These are phyloP conservation scores for Boletus subcaerulescens DNA, from an alignment of 768 basidiomycete species.

Conservation along the genomic window DNA sequence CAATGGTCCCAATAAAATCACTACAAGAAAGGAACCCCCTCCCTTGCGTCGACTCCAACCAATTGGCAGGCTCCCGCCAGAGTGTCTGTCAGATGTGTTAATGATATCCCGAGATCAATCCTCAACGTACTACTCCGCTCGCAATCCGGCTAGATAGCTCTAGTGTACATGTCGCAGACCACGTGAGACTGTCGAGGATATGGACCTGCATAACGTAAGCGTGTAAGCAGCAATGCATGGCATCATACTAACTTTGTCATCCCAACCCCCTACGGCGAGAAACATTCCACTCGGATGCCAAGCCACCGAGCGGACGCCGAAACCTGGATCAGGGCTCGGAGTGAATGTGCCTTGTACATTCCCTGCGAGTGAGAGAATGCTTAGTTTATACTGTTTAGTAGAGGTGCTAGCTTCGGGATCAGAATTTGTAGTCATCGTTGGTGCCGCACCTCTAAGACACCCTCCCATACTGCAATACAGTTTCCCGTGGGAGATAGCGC, in stretches of 20 bases:
- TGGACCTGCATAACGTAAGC: slow-evolving; percentile 50
- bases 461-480: slow-evolving; percentile 80
- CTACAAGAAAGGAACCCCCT: slow-evolving; percentile 86
- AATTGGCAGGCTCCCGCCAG: slow-evolving; percentile 85
- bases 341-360: slow-evolving; percentile 61
- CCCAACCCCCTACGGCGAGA: slow-evolving; percentile 82
- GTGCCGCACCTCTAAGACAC: slow-evolving; percentile 70
- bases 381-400: slow-evolving; percentile 73
- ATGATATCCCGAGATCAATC: not conserved
- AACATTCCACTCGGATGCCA: slow-evolving; percentile 90
- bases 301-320: slow-evolving; percentile 72
- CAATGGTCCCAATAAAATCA: slow-evolving; percentile 13
- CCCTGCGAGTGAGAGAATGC: slow-evolving; percentile 66
- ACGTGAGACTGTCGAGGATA: slow-evolving; percentile 71
- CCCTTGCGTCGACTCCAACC: slow-evolving; percentile 81
- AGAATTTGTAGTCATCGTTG: not conserved
- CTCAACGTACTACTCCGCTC: slow-evolving; percentile 48
- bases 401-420: not conserved
- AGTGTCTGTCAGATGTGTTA: slow-evolving; percentile 47
- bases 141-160: slow-evolving; percentile 61
- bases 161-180: slow-evolving; percentile 64
- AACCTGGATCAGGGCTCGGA: slow-evolving; percentile 74
- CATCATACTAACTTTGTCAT: slow-evolving; percentile 64
- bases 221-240: not conserved
- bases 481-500: slow-evolving; percentile 75